Conservation (phyloP, 768 basidiomycete genomes). For the Rubroboletus satanas region DNA sequence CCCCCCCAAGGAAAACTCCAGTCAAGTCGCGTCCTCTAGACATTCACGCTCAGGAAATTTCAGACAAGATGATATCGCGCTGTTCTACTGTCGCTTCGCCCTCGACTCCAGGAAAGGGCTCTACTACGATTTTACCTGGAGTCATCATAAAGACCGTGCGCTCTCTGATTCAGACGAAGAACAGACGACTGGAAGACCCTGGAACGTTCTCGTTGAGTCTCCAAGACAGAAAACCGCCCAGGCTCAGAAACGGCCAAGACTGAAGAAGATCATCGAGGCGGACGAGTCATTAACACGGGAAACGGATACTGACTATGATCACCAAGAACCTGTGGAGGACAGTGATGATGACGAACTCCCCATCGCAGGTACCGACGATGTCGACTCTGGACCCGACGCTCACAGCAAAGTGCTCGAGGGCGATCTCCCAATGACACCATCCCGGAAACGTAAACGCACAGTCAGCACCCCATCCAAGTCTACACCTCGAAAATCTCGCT, state of each 20-base stretch:
- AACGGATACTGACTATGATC: slow-evolving; percentile 22
- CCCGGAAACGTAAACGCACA: slow-evolving; percentile 47
- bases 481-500: slow-evolving; percentile 35
- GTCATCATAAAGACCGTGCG: slow-evolving; percentile 40
- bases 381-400: slow-evolving; percentile 29
- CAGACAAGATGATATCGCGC: slow-evolving; percentile 18
- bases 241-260: slow-evolving; percentile 20
- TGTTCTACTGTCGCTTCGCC: slow-evolving; percentile 57
- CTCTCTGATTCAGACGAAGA: slow-evolving; percentile 28
- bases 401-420: slow-evolving; percentile 24
- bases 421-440: slow-evolving; percentile 48
- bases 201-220: slow-evolving; percentile 41
- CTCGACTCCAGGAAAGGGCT: slow-evolving; percentile 55
- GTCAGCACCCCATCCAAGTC: slow-evolving; percentile 27
- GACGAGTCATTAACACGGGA: slow-evolving; percentile 17
- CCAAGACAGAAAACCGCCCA: slow-evolving; percentile 4
- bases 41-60: slow-evolving; percentile 9
- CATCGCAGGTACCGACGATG: slow-evolving; percentile 10
- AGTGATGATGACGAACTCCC: slow-evolving; percentile 23
- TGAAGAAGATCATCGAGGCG: slow-evolving; percentile 22
- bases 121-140: slow-evolving; percentile 63
- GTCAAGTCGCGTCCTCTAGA: slow-evolving; percentile 15
- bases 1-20: slow-evolving; percentile 8
- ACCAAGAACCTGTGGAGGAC: slow-evolving; percentile 15
- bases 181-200: slow-evolving; percentile 38